phyloP scores from a whole-genome alignment of 345 rosid species.

The Xanthoceras sorbifolium region DNA sequence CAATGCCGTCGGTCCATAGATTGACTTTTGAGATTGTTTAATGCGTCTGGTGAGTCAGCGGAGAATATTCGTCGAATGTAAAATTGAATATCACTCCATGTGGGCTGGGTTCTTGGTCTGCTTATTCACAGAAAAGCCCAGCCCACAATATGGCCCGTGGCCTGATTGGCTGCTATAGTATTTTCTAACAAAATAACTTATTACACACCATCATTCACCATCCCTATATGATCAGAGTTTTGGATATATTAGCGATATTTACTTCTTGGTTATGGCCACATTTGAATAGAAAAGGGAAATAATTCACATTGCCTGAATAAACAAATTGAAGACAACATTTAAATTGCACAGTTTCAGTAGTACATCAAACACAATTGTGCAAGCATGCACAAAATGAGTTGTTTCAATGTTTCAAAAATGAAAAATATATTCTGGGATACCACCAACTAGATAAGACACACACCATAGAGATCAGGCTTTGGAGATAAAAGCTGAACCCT shows the following conservation, averaged over 20 bases:
- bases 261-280: no score
- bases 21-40: not conserved
- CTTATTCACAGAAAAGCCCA: not conserved
- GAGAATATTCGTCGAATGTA: no score
- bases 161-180: no score
- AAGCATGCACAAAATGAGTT: not conserved
- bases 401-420: not conserved
- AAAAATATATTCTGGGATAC: not conserved
- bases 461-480: constrained; percentile 30
- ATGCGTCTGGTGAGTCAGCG: not conserved
- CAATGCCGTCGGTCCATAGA: not conserved
- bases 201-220: no score
- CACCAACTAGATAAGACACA: not conserved
- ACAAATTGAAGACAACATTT: not conserved
- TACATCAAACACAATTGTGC: not conserved
- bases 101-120: not conserved
- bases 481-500: constrained; percentile 52
- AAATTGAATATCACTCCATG: no score
- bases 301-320: no score
- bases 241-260: no score
- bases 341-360: not conserved
- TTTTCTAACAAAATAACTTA: no score
- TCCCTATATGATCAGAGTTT: no score
- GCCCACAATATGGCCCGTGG: not conserved
- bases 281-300: no score